These are phyloP conservation scores for Iris macrosiphon DNA, from an alignment of 106 monocot species.

Conservation along the genomic window DNA sequence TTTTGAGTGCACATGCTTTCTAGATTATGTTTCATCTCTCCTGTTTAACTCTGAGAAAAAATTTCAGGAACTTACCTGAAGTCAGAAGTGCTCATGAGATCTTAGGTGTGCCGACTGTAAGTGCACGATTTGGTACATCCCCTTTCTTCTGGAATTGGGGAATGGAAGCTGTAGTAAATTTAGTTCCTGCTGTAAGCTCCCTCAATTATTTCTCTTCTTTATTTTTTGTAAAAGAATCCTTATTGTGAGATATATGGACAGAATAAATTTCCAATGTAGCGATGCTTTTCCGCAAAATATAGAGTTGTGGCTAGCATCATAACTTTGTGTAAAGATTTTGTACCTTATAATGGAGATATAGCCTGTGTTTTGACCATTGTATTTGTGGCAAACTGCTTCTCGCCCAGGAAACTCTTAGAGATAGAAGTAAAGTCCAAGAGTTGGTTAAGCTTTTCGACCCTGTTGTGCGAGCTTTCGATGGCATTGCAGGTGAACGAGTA, in stretches of 20 bases:
- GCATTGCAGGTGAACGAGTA: constrained; percentile 73
- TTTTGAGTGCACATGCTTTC: too few species aligned
- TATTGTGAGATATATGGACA: not conserved
- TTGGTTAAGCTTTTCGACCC: constrained; percentile 76
- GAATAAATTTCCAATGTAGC: not conserved
- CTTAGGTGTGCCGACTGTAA: constrained; percentile 84
- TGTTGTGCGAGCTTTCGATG: constrained; percentile 79
- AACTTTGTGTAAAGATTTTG: not conserved
- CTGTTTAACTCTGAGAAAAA: not conserved
- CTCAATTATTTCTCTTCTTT: not conserved
- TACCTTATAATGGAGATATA: not conserved
- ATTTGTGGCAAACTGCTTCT: not conserved
- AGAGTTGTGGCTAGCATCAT: not conserved
- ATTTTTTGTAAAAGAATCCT: not conserved
- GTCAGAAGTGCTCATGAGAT: constrained; percentile 78
- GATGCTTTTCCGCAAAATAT: too few species aligned
- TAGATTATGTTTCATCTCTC: too few species aligned
- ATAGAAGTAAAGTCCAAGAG: constrained; percentile 59
- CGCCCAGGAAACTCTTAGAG: constrained; percentile 63
- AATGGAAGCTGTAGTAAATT: constrained; percentile 63
- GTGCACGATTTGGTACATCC: constrained; percentile 93
- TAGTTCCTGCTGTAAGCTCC: constrained; percentile 69
- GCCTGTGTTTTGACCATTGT: not conserved
- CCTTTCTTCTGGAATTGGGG: constrained; percentile 99
- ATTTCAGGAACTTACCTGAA: constrained; percentile 86